phyloP scores from a whole-genome alignment of 805 yeast species.

The Sugiyamaella mastotermitis region DNA sequence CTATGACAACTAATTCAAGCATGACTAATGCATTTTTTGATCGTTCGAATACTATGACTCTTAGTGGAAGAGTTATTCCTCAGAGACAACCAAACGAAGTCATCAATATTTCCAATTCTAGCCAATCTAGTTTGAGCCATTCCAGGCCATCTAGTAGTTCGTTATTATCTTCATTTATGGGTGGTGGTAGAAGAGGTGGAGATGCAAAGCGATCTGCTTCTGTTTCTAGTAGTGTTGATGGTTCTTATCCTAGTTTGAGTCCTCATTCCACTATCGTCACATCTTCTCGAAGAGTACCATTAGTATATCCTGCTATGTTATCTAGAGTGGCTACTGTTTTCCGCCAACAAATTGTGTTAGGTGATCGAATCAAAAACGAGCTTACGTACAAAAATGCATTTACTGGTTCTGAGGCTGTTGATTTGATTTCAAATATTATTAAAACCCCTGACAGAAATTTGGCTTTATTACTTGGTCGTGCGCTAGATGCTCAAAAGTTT shows the following conservation, averaged over 20 bases:
- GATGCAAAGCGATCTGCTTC: conserved; percentile 16
- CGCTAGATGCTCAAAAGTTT: conserved; percentile 88
- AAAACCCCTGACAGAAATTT: conserved; percentile 87
- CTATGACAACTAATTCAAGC: conserved; percentile 10
- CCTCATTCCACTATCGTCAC: conserved; percentile 38
- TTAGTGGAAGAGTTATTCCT: conserved; percentile 23
- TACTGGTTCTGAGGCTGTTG: conserved; percentile 92
- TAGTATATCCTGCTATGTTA: conserved; percentile 83
- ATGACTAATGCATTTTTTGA: conserved; percentile 1
- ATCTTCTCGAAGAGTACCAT: conserved; percentile 47
- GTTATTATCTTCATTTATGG: conserved; percentile 6
- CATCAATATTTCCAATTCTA: not conserved
- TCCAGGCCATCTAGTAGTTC: conserved; percentile 8
- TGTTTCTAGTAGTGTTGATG: conserved; percentile 11
- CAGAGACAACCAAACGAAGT: conserved; percentile 15
- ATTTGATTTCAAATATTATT: conserved; percentile 76
- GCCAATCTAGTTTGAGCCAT: not conserved
- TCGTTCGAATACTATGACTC: conserved; percentile 15
- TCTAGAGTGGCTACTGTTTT: conserved; percentile 80
- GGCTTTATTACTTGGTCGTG: conserved; percentile 82
- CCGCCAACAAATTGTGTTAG: conserved; percentile 59
- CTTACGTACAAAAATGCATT: conserved; percentile 88
- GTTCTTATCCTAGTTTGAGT: conserved; percentile 4
- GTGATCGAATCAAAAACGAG: conserved; percentile 84
- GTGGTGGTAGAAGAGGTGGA: conserved; percentile 1